Evolutionary conservation across 2,329 filamentous ascomycete genomes (phyloP).

Genomic region (Rhinocladiella similis): DNA sequence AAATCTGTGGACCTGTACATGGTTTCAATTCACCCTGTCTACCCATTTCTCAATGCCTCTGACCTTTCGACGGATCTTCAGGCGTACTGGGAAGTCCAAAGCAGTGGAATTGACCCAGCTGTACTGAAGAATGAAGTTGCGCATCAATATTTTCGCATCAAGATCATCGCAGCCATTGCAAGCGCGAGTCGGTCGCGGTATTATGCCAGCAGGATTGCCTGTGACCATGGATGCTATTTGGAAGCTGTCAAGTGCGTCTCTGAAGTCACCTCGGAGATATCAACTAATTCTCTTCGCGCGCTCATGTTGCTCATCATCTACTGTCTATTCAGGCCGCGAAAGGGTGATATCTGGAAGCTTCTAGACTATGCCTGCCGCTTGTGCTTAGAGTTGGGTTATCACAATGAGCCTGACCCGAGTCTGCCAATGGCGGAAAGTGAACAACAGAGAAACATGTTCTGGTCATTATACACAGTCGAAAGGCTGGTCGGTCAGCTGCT

Average conservation of each 20-base stretch:
- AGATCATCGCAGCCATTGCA: conserved; percentile 30
- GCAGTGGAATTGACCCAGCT: too few species aligned
- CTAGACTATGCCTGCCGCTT: conserved; percentile 22
- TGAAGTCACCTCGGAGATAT: conserved; percentile 21
- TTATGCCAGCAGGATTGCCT: neutral
- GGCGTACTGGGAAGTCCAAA: too few species aligned
- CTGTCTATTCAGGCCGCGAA: conserved; percentile 22
- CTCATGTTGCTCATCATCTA: conserved; percentile 23
- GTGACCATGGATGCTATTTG: conserved; percentile 16
- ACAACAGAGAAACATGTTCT: conserved; percentile 29
- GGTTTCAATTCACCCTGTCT: too few species aligned
- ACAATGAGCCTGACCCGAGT: conserved; percentile 24
- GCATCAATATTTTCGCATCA: conserved; percentile 29
- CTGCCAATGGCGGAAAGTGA: conserved; percentile 6
- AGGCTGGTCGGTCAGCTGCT: conserved; percentile 35
- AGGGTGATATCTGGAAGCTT: conserved; percentile 23
- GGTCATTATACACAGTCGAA: conserved; percentile 36
- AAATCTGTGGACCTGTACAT: too few species aligned
- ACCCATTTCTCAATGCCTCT: too few species aligned
- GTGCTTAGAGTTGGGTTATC: conserved; percentile 31
- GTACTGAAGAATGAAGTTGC: too few species aligned
- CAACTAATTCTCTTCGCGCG: conserved; percentile 18
- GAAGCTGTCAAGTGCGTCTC: conserved; percentile 14
- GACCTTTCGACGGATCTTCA: too few species aligned
- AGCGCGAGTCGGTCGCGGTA: conserved; percentile 21